Percentiles rank a stretch among this genome's conserved stretches.
phyloP scores from a whole-genome alignment of 2,329 filamentous ascomycete species.

The Ceratocystis harringtonii region DNA sequence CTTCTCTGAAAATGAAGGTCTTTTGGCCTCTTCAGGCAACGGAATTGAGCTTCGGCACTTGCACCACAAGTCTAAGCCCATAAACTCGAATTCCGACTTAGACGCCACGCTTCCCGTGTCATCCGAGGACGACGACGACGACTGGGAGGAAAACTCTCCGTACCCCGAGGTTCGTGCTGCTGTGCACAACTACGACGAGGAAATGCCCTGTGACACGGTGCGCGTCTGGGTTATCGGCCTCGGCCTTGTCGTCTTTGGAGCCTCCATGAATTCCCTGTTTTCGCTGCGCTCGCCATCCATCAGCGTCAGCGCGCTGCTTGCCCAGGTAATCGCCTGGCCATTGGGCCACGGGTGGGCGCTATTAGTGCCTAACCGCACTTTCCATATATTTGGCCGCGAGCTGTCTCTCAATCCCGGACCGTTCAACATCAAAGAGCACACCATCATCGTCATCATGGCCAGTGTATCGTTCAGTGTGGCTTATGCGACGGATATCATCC shows the following conservation, averaged over 20 bases:
- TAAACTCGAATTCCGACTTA: slow-evolving; percentile 19
- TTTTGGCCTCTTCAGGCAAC: slow-evolving; percentile 34
- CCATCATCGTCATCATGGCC: slow-evolving; percentile 55
- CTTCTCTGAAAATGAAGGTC: slow-evolving; percentile 38
- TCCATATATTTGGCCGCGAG: slow-evolving; percentile 36
- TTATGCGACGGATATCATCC: slow-evolving; percentile 59
- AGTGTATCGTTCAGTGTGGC: slow-evolving; percentile 54
- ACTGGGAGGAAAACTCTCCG: slow-evolving; percentile 40
- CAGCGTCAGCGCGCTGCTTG: slow-evolving; percentile 43
- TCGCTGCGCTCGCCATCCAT: slow-evolving; percentile 48
- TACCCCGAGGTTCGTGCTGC: slow-evolving; percentile 53
- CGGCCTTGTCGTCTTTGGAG: slow-evolving; percentile 39
- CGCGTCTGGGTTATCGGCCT: slow-evolving; percentile 51
- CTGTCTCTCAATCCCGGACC: slow-evolving; percentile 52
- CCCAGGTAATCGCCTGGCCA: slow-evolving; percentile 49
- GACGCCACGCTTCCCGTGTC: slow-evolving; percentile 10
- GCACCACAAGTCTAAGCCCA: slow-evolving; percentile 5
- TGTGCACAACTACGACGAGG: slow-evolving; percentile 49
- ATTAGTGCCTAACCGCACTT: slow-evolving; percentile 35
- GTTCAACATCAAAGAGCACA: slow-evolving; percentile 57
- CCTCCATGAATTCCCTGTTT: slow-evolving; percentile 48
- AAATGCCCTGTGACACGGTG: slow-evolving; percentile 50
- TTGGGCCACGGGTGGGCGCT: slow-evolving; percentile 46
- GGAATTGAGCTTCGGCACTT: slow-evolving; percentile 19
- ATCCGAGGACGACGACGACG: slow-evolving; percentile 21